Evolutionary conservation across 2,329 filamentous ascomycete genomes (phyloP).

Genomic region (Nigrospora osmanthi): DNA sequence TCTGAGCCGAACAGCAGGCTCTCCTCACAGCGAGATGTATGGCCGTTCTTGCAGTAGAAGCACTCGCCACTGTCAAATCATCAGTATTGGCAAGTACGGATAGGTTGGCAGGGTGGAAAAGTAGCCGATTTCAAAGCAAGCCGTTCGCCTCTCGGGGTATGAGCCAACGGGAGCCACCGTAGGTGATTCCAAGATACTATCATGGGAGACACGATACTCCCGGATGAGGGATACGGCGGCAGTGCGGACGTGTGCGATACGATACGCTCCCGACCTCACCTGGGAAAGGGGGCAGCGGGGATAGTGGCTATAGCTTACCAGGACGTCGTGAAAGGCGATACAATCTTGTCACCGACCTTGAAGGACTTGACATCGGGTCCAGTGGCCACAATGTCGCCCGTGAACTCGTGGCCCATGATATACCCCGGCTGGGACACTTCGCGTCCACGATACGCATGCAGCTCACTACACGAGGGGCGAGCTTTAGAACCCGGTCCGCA

Average conservation of each 20-base stretch:
- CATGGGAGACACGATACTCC: too few relatives aligned
- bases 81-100: background rate
- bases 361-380: constrained; percentile 63
- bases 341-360: constrained; percentile 67
- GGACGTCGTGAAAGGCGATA: constrained; percentile 75
- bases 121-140: too few relatives aligned
- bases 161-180: too few relatives aligned
- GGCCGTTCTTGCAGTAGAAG: constrained; percentile 76
- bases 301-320: constrained; percentile 43
- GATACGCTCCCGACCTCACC: too few relatives aligned
- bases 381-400: constrained; percentile 61
- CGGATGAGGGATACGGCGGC: too few relatives aligned
- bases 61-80: constrained; percentile 52
- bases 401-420: constrained; percentile 81
- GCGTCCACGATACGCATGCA: constrained; percentile 80
- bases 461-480: constrained; percentile 47
- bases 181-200: too few relatives aligned
- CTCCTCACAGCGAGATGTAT: constrained; percentile 69
- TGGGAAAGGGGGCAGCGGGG: too few relatives aligned
- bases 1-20: constrained; percentile 63
- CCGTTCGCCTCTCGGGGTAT: too few relatives aligned
- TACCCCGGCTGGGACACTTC: constrained; percentile 59
- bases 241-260: too few relatives aligned
- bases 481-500: background rate
- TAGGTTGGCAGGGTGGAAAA: background rate